Base-by-base conservation (phyloP, 257 asterid species). In the Linaria vulgaris region DNA sequence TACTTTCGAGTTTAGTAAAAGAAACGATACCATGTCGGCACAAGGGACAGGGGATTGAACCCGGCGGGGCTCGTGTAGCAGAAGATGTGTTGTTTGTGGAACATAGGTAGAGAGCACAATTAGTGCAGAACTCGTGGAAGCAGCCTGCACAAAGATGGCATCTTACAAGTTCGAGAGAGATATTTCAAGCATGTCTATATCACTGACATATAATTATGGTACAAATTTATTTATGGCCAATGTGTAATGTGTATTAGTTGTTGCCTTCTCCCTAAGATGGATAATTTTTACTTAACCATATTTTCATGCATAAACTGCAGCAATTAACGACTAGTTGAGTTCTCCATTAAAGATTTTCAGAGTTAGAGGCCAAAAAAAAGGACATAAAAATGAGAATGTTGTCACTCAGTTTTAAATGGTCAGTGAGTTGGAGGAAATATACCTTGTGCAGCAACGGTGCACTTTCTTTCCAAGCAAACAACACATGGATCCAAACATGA, bases 361-460 rank as follows among this genome's bases (percentile, higher is more conserved):
- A 27, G 34, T 27, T 27, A 2, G 6, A 27, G 6, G 34, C 34
- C n/a, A n/a, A n/a, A n/a, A 27, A 27, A 6, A 27, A 27, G 6
- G 34, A 27, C 34, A 2, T 2, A 27, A 27, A 27, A 27, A 27
- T 6, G 34, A 27, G 34, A 27, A 27, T 6, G 6, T 27, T 27
- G 6, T 27, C 6, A 27, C 34, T 27, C 34, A 27, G 34, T 27
- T 27, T 6, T 27, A 27, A 34, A 57, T 27, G 48, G 34, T 19
- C 15, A 30, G 51, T 59, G 46, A 60, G 60, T 27, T 67, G 24
- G 25, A 44, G 56, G 58, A 41, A 37, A 44, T 78, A 44, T 78
- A 89, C 97, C 97, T 75, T 84, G 85, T 51, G 97, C 97, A 66
- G 94, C 91, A 67, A 89, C 94, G 14, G 95, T 78, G 80, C 97